Evolutionary conservation across 1,284 basidiomycete genomes (phyloP), one percentile per base, ranked within the genome.

Genomic region (Cutaneotrichosporon sp.): DNA sequence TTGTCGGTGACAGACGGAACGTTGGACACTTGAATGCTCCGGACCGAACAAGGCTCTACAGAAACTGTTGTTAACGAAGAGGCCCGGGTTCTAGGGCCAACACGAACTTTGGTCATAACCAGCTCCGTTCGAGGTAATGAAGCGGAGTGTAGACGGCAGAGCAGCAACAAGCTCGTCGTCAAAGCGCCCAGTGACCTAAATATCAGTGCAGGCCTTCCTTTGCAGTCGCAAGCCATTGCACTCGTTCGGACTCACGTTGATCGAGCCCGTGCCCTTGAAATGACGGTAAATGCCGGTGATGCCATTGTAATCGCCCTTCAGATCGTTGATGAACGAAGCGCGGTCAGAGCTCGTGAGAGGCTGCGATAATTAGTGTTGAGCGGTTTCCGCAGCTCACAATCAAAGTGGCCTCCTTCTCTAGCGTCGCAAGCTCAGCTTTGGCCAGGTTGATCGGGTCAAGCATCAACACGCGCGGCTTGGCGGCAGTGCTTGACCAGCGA

Each of bases 1-100:
- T 92, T 90, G 79, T 95, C 89, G 57, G 93, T 91, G 1, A 90
- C 90, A 2, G 87, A 87, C 1, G 91, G 68, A 89, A 92, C 92
- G 72, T 94, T 92, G 13, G 90, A 91, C 13, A 93, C 86, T 58
- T 80, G 83, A 69, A 93, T 91, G 18, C 88, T 89, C 75, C 84
- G 84, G 18, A 83, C 84, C 72, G 86, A 89, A 79, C 89, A 90
- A 3, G 88, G 88, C 2, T 79, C 75, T 6, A 92, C 86, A 73
- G 92, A 87, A 52, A 70, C 67, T 70, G 60, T 2, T n/a, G 21
- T 46, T n/a, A n/a, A 55, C 57, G 7, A 49, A 47, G 14, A 10
- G 18, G 7, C 5, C 30, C 31, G 21, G 36, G 10, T 16, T 5
- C 7, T 18, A 21, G 1, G 14, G 21, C 13, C 1, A 21, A 9